Base-by-base conservation (phyloP, 2,329 filamentous ascomycete genomes). In the Truncatella angustata region DNA sequence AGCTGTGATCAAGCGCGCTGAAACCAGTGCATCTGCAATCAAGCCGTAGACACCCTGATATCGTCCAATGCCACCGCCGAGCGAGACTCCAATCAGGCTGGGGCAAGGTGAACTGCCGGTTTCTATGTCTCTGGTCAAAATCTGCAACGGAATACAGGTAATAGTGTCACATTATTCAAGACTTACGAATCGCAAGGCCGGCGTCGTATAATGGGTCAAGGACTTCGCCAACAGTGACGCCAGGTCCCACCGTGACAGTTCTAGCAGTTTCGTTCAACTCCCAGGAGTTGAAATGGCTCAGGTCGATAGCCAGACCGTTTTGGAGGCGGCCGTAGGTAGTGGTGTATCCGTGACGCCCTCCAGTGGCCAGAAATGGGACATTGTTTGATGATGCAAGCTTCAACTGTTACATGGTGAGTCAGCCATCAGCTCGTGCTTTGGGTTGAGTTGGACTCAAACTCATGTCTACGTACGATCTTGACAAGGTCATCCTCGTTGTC, bases 351-450 rank as follows among this genome's bases (percentile, higher is more conserved):
- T 73, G 71, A 2, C 63, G 58, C 11, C 64, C 65, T 2, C 66
- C 66, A 1, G 64, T 65, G 12, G 65, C 67, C 3, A 72, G 59
- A 39, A 73, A 71, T 0, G 68, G 62, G 9, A 66, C 62, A 3
- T 59, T 56, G 39, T 66, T 59, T 1, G 58, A 59, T 51, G 50
- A 61, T 1, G 55, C 36, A 6, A 55, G 26, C 54, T 52, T 59
- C 26, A 60, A 49, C 56, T 57, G 32, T 5, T 4, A 14, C 43
- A 24, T 21, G 9, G 39, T 14, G 3, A 34, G 21, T 30, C 7
- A 30, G 28, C 18, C 16, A 7, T 32, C 2, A 24, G 2, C n/a
- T 20, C n/a, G 7, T 21, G 11, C 39, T 6, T 16, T 20, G 7
- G 14, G 36, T n/a, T n/a, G n/a, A n/a, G n/a, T n/a, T n/a, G 16